Evolutionary conservation across 192 early-diverging fungal species (phyloP).

Genomic region (Rhizoclosmatium globosum): DNA sequence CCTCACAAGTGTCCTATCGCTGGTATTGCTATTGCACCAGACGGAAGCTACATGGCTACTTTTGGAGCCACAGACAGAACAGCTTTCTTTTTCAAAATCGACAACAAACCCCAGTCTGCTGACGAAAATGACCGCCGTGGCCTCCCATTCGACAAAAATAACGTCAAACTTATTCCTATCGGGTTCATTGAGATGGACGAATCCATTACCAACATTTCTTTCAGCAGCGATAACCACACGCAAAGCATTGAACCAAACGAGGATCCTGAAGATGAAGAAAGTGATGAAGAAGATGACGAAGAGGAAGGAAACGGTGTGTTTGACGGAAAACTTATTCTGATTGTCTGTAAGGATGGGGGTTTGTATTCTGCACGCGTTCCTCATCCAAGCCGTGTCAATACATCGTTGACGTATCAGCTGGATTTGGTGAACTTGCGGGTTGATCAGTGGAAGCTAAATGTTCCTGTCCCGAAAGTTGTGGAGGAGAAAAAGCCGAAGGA

Average conservation of each 20-base stretch:
- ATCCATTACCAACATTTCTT: slow-evolving; percentile 39
- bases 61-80: slow-evolving; percentile 53
- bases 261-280: slow-evolving; percentile 9
- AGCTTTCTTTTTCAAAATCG: slow-evolving; percentile 65
- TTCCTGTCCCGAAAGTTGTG: slow-evolving; percentile 41
- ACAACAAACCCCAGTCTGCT: slow-evolving; percentile 12
- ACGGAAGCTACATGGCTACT: slow-evolving; percentile 61
- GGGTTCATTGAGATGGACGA: slow-evolving; percentile 59
- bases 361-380: slow-evolving; percentile 51
- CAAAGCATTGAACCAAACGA: slow-evolving; percentile 17
- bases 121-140: slow-evolving; percentile 5
- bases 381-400: slow-evolving; percentile 43
- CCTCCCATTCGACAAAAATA: slow-evolving; percentile 37
- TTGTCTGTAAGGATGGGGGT: slow-evolving; percentile 48
- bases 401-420: slow-evolving; percentile 53
- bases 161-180: slow-evolving; percentile 53
- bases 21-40: slow-evolving; percentile 54
- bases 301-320: slow-evolving; percentile 27
- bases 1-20: slow-evolving; percentile 59
- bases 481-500: slow-evolving; percentile 22
- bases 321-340: slow-evolving; percentile 46
- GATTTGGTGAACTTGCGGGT: slow-evolving; percentile 20
- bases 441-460: slow-evolving; percentile 51
- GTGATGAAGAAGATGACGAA: slow-evolving; percentile 36
- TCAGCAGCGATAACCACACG: slow-evolving; percentile 57